These are phyloP conservation scores for Solanum arcanum DNA, from an alignment of 257 asterid genomes.

Conservation along the genomic window DNA sequence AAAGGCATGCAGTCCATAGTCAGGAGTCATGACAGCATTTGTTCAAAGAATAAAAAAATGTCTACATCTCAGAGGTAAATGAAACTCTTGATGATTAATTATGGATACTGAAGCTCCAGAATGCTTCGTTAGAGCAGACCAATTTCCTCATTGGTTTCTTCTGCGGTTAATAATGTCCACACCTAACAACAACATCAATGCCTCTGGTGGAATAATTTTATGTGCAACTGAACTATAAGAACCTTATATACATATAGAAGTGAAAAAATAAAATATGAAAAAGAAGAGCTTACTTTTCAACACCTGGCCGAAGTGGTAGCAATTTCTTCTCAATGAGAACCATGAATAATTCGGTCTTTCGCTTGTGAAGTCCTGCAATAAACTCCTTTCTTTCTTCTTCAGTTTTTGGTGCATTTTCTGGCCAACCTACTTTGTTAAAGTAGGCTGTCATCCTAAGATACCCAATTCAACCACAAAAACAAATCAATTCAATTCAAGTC, in stretches of 20 bases:
- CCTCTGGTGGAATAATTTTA: not conserved
- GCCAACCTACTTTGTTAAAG: slow-evolving; percentile 94
- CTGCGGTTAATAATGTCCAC: not conserved
- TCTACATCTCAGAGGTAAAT: not conserved
- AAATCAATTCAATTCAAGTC: not conserved
- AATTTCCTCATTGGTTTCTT: not conserved
- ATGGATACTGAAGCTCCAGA: not conserved
- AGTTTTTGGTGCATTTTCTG: slow-evolving; percentile 76
- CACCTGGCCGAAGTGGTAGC: slow-evolving; percentile 96
- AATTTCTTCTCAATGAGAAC: slow-evolving; percentile 80
- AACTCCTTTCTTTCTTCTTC: slow-evolving; percentile 74
- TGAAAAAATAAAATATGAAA: not conserved
- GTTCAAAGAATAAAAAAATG: not conserved
- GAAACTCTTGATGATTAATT: not conserved
- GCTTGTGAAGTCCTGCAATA: slow-evolving; percentile 83
- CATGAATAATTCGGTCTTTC: slow-evolving; percentile 85
- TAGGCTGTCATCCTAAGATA: slow-evolving; percentile 83
- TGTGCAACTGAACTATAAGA: not conserved
- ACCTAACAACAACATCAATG: not conserved
- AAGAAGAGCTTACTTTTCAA: slow-evolving; percentile 50
- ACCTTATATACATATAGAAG: not conserved
- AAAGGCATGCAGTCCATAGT: not conserved
- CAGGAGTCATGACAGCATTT: not conserved
- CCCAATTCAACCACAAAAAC: not conserved
- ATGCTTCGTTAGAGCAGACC: not conserved